Conservation (phyloP, 2,329 filamentous ascomycete genomes). For the Penicillium sp. region DNA sequence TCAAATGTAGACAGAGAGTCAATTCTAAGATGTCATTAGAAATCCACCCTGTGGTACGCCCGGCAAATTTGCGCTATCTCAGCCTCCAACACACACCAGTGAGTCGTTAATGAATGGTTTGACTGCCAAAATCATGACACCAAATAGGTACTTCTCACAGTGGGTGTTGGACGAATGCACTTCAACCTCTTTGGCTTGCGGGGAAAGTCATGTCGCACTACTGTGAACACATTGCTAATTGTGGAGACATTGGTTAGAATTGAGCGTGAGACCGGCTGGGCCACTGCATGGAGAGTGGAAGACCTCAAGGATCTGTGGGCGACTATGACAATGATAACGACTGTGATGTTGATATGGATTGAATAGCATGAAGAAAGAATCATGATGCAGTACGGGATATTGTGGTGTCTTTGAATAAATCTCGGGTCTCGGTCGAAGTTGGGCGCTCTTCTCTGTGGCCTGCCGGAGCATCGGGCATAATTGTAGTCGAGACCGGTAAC, state of each 20-base stretch:
- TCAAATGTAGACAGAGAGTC: background rate
- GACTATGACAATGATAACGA: slow-evolving; percentile 35
- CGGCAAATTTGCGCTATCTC: slow-evolving; percentile 51
- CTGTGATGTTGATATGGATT: slow-evolving; percentile 16
- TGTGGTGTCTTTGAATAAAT: background rate
- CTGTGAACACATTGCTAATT: slow-evolving; percentile 50
- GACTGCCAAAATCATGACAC: background rate
- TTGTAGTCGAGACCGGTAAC: background rate
- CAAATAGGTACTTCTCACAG: slow-evolving; percentile 13
- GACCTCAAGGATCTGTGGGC: slow-evolving; percentile 56
- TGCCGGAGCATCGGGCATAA: background rate
- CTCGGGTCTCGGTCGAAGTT: background rate
- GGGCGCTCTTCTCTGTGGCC: background rate
- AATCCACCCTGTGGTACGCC: slow-evolving; percentile 52
- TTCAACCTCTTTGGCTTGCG: slow-evolving; percentile 53
- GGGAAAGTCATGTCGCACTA: slow-evolving; percentile 50
- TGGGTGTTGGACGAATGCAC: slow-evolving; percentile 49
- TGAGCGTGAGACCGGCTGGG: slow-evolving; percentile 56
- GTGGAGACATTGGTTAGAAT: slow-evolving; percentile 52
- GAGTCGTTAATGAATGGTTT: background rate
- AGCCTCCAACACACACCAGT: slow-evolving; percentile 47
- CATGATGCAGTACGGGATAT: background rate
- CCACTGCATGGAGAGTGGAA: slow-evolving; percentile 55
- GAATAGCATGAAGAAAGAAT: background rate
- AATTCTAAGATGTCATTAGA: slow-evolving; percentile 15